Percentiles rank a stretch among this genome's conserved stretches.
Evolutionary conservation across 1,284 basidiomycete genomes (phyloP).

Genomic region (Hortiboletus rubellus): DNA sequence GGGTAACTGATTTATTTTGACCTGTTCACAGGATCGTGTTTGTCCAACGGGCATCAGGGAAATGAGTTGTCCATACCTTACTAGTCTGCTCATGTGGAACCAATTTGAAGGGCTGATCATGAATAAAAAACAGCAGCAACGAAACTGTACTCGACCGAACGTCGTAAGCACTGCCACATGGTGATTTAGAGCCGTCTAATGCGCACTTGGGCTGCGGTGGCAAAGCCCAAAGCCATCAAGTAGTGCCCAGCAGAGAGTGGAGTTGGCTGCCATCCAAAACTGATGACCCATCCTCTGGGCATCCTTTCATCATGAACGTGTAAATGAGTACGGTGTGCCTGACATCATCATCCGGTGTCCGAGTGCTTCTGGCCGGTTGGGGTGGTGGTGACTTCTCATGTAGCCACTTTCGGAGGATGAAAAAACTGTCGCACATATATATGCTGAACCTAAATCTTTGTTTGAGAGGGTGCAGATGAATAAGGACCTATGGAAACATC

Average conservation of each 20-base stretch:
- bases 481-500: not conserved
- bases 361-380: not conserved
- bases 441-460: not conserved
- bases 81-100: not conserved
- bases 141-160: not conserved
- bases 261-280: not conserved
- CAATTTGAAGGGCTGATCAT: not conserved
- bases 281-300: not conserved
- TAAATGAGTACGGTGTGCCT: not conserved
- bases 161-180: constrained; percentile 1
- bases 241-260: not conserved
- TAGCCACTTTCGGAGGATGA: not conserved
- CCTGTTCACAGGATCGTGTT: no score
- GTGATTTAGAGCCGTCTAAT: not conserved
- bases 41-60: not conserved
- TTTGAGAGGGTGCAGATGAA: not conserved
- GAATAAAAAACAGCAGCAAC: not conserved
- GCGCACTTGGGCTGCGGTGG: not conserved
- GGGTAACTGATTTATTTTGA: no score
- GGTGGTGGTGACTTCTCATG: not conserved
- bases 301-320: not conserved
- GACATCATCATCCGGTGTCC: not conserved
- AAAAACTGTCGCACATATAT: not conserved
- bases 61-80: not conserved
- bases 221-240: not conserved